A percentile compares a stretch with the other conserved stretches of the same genome.
phyloP scores from a whole-genome alignment of 2,329 filamentous ascomycete genomes.

The Teratosphaeria zuluensis region DNA sequence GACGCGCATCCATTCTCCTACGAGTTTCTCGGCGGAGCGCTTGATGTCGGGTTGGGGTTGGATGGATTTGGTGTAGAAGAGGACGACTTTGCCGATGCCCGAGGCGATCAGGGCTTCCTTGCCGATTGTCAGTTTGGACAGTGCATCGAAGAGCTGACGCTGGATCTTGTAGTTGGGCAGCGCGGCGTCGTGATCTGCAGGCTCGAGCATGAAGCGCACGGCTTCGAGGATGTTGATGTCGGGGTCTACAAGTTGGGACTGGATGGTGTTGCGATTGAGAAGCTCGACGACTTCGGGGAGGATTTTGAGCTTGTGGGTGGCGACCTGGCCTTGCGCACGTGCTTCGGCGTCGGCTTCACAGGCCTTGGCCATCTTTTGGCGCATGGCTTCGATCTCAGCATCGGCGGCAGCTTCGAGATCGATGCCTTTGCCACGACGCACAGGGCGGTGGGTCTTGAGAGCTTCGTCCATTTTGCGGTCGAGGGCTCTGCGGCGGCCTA shows the following conservation, averaged over 20 bases:
- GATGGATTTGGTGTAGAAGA: slow-evolving; percentile 96
- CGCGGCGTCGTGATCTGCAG: slow-evolving; percentile 75
- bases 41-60: slow-evolving; percentile 82
- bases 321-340: slow-evolving; percentile 68
- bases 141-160: slow-evolving; percentile 77
- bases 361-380: slow-evolving; percentile 80
- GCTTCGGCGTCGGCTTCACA: slow-evolving; percentile 79
- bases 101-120: slow-evolving; percentile 85
- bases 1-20: slow-evolving; percentile 90
- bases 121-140: slow-evolving; percentile 73
- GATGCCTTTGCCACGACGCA: slow-evolving; percentile 78
- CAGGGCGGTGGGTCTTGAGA: slow-evolving; percentile 69
- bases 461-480: slow-evolving; percentile 82
- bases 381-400: slow-evolving; percentile 78
- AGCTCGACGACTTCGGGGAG: slow-evolving; percentile 82
- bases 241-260: slow-evolving; percentile 76
- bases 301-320: slow-evolving; percentile 86
- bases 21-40: slow-evolving; percentile 81
- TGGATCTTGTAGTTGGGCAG: slow-evolving; percentile 96
- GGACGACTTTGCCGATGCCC: slow-evolving; percentile 88
- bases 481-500: slow-evolving; percentile 66
- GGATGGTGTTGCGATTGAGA: slow-evolving; percentile 80
- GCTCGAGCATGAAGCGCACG: slow-evolving; percentile 95
- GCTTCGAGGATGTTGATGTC: slow-evolving; percentile 92
- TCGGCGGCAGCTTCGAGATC: slow-evolving; percentile 87